Percentiles rank a stretch among this genome's conserved stretches.
phyloP scores from a whole-genome alignment of 169 alveolate genomes.

The Eimeria sp. region DNA sequence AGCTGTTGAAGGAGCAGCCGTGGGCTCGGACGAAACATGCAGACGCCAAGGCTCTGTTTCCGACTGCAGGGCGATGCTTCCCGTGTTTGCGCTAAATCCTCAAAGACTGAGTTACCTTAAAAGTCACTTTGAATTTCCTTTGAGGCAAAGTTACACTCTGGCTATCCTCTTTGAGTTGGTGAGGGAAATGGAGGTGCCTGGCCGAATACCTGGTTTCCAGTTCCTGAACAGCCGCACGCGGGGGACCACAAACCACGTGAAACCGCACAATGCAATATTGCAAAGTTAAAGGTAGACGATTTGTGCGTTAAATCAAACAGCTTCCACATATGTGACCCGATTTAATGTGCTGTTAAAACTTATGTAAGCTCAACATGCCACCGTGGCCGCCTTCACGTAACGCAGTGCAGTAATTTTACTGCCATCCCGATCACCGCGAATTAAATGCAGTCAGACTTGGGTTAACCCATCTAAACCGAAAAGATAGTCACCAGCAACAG shows the following conservation, averaged over 20 bases:
- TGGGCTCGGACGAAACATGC: not conserved
- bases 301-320: not conserved
- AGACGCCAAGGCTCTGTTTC: constrained; percentile 36
- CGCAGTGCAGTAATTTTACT: not conserved
- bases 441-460: not conserved
- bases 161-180: not conserved
- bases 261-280: not conserved
- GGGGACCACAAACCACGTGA: not conserved
- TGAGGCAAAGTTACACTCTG: not conserved
- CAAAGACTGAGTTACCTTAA: not conserved
- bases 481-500: not conserved
- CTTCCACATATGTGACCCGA: not conserved
- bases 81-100: not conserved
- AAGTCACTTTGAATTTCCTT: not conserved
- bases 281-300: not conserved
- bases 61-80: not conserved
- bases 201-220: not conserved
- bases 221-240: not conserved
- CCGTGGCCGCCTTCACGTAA: not conserved
- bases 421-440: not conserved
- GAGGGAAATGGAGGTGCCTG: not conserved
- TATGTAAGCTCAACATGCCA: not conserved
- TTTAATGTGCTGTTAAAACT: not conserved
- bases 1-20: too few species aligned
- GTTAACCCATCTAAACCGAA: not conserved